These are phyloP conservation scores for Diplosphaera chodatii DNA, from an alignment of 139 green algal species.

Conservation along the genomic window DNA sequence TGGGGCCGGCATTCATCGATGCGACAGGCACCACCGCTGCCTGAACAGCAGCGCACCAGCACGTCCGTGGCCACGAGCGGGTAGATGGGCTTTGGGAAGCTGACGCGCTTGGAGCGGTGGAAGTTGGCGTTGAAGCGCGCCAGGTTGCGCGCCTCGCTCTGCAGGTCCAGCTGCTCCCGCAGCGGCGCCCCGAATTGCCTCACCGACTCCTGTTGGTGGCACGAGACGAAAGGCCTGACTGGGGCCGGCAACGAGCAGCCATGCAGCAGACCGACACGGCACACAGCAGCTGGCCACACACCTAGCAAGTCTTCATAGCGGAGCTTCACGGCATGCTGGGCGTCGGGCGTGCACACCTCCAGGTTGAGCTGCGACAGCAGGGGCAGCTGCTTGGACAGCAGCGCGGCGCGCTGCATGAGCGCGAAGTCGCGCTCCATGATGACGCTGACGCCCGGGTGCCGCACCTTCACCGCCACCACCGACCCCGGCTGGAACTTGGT, in stretches of 20 bases:
- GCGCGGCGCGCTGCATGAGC: constrained; percentile 82
- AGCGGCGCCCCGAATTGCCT: constrained; percentile 64
- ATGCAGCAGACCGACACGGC: too few relatives aligned
- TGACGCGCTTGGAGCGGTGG: constrained; percentile 40
- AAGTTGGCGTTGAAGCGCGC: constrained; percentile 77
- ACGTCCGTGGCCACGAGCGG: constrained; percentile 71
- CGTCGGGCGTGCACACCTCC: constrained; percentile 22
- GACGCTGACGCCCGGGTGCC: constrained; percentile 82
- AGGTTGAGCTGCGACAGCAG: constrained; percentile 63
- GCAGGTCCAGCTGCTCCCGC: constrained; percentile 81
- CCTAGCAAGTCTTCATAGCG: too few relatives aligned
- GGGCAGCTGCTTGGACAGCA: constrained; percentile 41
- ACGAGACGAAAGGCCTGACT: too few relatives aligned
- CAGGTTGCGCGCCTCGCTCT: constrained; percentile 65
- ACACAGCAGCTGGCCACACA: too few relatives aligned
- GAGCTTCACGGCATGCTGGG: too few relatives aligned
- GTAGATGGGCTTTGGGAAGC: constrained; percentile 73
- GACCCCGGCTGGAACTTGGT: constrained; percentile 38
- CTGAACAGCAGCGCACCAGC: constrained; percentile 53
- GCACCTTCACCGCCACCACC: constrained; percentile 86
- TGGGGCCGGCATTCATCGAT: too few relatives aligned
- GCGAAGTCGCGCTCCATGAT: constrained; percentile 89
- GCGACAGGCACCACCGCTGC: too few relatives aligned
- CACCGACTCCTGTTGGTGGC: too few relatives aligned
- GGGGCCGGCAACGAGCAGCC: too few relatives aligned